Conservation (phyloP, 2,329 filamentous ascomycete genomes). For the Hypoxylon rubiginosum region DNA sequence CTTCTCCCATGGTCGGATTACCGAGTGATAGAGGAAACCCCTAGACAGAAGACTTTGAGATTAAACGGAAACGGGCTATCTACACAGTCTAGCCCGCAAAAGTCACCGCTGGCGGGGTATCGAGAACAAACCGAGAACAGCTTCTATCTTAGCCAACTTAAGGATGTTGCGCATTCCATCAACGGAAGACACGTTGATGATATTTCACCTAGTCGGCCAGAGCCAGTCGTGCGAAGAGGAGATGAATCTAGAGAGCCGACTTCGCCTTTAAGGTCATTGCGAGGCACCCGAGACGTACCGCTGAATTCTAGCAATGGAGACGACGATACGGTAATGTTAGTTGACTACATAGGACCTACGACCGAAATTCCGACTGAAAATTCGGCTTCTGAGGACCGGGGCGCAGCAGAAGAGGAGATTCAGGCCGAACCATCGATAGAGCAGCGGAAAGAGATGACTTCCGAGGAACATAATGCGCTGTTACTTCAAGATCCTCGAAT, state of each 20-base stretch:
- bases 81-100: constrained; percentile 72
- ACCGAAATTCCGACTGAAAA: background rate
- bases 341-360: constrained; percentile 19
- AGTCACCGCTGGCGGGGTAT: constrained; percentile 71
- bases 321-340: constrained; percentile 25
- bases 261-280: background rate
- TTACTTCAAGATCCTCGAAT: constrained; percentile 87
- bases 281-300: constrained; percentile 8
- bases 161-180: constrained; percentile 49
- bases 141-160: constrained; percentile 84
- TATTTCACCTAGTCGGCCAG: constrained; percentile 37
- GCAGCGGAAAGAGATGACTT: constrained; percentile 69
- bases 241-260: background rate
- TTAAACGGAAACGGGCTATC: constrained; percentile 73
- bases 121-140: constrained; percentile 84
- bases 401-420: constrained; percentile 19
- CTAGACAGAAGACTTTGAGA: constrained; percentile 81
- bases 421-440: constrained; percentile 25
- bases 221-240: background rate
- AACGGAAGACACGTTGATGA: constrained; percentile 35
- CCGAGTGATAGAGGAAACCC: constrained; percentile 85
- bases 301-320: constrained; percentile 14
- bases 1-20: constrained; percentile 90
- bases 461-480: constrained; percentile 92
- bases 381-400: constrained; percentile 1